Evolutionary conservation across 1,284 basidiomycete genomes (phyloP), one percentile per base, ranked within the genome.

Genomic region (Malassezia furfur): DNA sequence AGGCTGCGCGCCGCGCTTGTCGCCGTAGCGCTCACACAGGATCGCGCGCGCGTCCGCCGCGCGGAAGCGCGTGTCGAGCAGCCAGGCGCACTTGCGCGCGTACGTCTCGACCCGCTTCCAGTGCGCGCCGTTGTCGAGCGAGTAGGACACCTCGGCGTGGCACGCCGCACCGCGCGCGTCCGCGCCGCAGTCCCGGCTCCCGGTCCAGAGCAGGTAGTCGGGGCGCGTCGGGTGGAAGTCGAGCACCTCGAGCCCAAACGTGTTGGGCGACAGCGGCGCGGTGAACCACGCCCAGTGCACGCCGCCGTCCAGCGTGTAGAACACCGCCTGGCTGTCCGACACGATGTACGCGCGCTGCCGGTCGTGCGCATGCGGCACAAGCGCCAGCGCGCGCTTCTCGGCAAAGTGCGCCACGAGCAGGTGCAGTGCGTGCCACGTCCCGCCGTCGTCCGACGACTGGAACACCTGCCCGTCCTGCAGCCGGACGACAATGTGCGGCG

Each of bases 371-470:
- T 98, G 91, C 77, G 91, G 85, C 65, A 86, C 86, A 77, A 96
- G 85, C 0, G 82, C 83, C 36, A 96, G 78, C 77, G 93, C 88
- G 4, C 79, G 81, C 35, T 47, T 40, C 39, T 54, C 21, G 4
- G 19, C 21, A 22, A 34, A 40, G 8, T n/a, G 36, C 17, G 21
- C 36, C 38, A 64, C 55, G 4, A 39, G 28, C 39, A 60, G 51
- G 11, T 60, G 52, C 35, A 70, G 63, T 62, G 83, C 83, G 49
- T 80, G 80, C 91, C 91, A 98, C 0, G 84, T 85, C 75, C 88
- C 91, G 0, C 93, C 93, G 75, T 98, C 91, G 74, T 91, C 96
- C 68, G 82, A 82, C 0, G 90, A 94, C 78, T 94, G 89, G 87
- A 88, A 96, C 52, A 96, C 80, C 0, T 82, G 81, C 57, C 84